Base-by-base conservation (phyloP, 2,329 filamentous ascomycete genomes). In the Apiospora phragmitis region DNA sequence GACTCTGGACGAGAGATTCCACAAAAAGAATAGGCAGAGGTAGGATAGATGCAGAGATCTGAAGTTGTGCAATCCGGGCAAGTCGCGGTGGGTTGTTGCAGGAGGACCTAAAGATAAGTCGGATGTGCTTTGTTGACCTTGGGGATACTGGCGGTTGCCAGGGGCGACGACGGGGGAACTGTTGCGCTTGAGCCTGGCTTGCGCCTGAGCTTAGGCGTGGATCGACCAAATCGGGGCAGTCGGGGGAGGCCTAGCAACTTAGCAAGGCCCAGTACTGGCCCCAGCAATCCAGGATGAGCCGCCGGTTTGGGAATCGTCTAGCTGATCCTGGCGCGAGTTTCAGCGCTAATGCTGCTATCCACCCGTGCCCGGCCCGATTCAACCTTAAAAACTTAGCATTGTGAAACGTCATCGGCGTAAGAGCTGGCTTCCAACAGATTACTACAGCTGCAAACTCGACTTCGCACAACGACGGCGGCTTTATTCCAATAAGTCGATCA, bases 1-100 rank as follows among this genome's bases (percentile, higher is more conserved):
- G 55, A 38, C 32, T 62, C 55, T 38, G 8, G 55, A 38, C n/a
- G n/a, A 2, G 55, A 62, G 55, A 62, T 62, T 62, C 55, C 55
- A 62, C 55, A 62, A 62, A 62, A 62, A 62, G 55, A 38, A 62
- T 35, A 62, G 55, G 38, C 55, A 62, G 32, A 62, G 55, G 55
- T 62, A 38, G 32, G 55, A 62, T 62, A 62, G 55, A 62, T 62
- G 38, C 55, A 62, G 51, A 62, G 55, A 62, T 62, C 55, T 62
- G 55, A 35, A 62, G 55, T 62, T 62, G 55, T 62, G 55, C 55
- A 62, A 62, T 62, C 55, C 55, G 32, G 55, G 55, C n/a, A 62
- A 32, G 55, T 32, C 55, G 55, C 21, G 55, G 32, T 38, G 55
- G 55, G 55, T 62, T 62, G 55, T 38, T 62, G 55, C 55, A 62